Evolutionary conservation across 352 stramenopile genomes (phyloP).

Genomic region (Globisporangium nodosum): DNA sequence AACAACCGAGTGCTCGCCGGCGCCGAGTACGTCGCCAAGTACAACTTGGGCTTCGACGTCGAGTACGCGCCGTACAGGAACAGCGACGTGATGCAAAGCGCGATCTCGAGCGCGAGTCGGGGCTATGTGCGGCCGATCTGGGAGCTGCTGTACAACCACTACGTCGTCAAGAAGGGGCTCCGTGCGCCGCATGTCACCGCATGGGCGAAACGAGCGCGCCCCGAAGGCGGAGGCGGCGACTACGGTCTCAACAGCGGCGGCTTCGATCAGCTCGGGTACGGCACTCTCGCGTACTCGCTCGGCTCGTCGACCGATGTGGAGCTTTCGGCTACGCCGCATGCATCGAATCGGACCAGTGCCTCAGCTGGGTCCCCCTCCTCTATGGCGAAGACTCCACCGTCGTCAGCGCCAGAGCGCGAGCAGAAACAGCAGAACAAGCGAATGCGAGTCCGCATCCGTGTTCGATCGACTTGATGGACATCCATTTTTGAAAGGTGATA

Average conservation of each 20-base stretch:
- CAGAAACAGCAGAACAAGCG: too few species aligned
- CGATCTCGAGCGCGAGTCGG: constrained; percentile 7
- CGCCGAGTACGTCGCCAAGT: too few species aligned
- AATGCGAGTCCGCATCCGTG: too few species aligned
- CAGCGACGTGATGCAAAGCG: constrained; percentile 15
- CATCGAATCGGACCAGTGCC: too few species aligned
- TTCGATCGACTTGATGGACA: too few species aligned
- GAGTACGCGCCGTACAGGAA: constrained; percentile 7
- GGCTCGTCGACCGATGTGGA: background rate
- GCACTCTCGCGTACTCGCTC: constrained; percentile 14
- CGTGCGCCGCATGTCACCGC: constrained; percentile 8
- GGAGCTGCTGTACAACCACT: constrained; percentile 19
- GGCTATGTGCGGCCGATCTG: constrained; percentile 9
- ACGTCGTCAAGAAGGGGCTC: constrained; percentile 13
- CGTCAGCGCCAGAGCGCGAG: too few species aligned
- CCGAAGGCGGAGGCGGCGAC: constrained; percentile 15
- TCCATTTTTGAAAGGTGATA: background rate
- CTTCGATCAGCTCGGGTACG: constrained; percentile 18
- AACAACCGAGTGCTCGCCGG: constrained; percentile 11
- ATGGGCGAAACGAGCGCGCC: constrained; percentile 7
- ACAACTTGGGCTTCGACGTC: too few species aligned
- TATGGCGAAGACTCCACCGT: too few species aligned
- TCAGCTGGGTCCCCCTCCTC: too few species aligned
- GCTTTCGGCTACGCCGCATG: too few species aligned
- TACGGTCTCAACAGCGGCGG: constrained; percentile 17